Percentiles rank a stretch among this genome's conserved stretches.
Evolutionary conservation across 2,329 filamentous ascomycete species (phyloP).

Genomic region (Aspergillus amoenus): DNA sequence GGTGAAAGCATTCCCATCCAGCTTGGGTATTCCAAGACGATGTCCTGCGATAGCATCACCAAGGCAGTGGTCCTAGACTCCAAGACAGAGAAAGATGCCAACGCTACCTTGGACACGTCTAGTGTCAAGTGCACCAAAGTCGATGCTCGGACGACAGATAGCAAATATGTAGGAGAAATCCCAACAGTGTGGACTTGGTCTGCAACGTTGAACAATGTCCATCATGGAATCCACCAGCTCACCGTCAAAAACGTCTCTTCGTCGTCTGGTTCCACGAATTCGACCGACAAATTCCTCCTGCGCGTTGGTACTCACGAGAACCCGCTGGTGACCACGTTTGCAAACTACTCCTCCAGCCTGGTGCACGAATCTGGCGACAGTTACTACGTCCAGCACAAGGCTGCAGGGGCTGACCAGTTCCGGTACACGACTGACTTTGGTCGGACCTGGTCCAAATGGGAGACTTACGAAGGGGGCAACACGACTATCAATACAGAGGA

Average conservation of each 20-base stretch:
- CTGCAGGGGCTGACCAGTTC: constrained; percentile 61
- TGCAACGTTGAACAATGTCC: constrained; percentile 55
- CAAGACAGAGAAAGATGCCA: constrained; percentile 48
- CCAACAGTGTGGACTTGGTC: constrained; percentile 49
- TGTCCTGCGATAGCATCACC: constrained; percentile 60
- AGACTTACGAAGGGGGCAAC: no score
- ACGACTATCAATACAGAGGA: constrained; percentile 45
- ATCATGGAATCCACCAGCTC: constrained; percentile 61
- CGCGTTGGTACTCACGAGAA: constrained; percentile 59
- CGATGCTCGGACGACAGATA: constrained; percentile 22
- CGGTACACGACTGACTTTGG: constrained; percentile 65
- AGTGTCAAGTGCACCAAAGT: constrained; percentile 49
- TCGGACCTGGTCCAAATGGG: constrained; percentile 22
- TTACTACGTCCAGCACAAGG: constrained; percentile 56
- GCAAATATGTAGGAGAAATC: no score
- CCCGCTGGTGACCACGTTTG: constrained; percentile 58
- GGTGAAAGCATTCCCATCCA: constrained; percentile 41
- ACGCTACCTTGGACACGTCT: constrained; percentile 44
- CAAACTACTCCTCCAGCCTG: constrained; percentile 59
- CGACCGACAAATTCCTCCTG: constrained; percentile 62
- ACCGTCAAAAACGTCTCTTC: constrained; percentile 42
- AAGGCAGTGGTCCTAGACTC: constrained; percentile 54
- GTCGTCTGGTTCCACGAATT: constrained; percentile 40
- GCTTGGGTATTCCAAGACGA: constrained; percentile 57
- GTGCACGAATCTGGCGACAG: constrained; percentile 47